Base-by-base conservation (phyloP, 495 filamentous ascomycete genomes). In the Articulospora tetracladia region DNA sequence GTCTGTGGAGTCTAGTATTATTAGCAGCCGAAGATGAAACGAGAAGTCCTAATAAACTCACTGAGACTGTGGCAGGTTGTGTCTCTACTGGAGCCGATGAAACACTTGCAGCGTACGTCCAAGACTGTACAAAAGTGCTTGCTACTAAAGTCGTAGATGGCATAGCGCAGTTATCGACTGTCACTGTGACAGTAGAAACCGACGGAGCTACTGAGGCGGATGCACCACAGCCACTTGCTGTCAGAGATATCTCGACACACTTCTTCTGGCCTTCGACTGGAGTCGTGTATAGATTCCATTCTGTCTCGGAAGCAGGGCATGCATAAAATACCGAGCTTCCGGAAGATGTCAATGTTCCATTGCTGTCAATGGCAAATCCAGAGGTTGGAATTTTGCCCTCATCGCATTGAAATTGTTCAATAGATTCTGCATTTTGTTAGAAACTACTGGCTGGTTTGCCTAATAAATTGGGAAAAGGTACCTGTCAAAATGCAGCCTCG, bases 381-480 rank as follows among this genome's bases (percentile, higher is more conserved):
- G 70, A 36, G 46, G 71, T 72, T 19, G 76, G 73, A 3, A 50
- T 59, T 20, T 74, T 76, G 60, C 82, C 83, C 23, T 70, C 59
- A 59, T 89, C 86, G 68, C 87, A 91, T 68, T 89, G 86, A 49
- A 83, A 82, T 61, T 89, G 83, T 15, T 79, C 79, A 4, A 81
- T 83, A 2, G 78, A 75, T 11, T 78, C 78, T 83, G 39, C 39
- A 44, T 3, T n/a, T n/a, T n/a, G n/a, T n/a, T n/a, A n/a, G n/a
- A 44, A 8, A 44, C n/a, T 17, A 44, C 8, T 44, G 3, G n/a
- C 17, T 3, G 8, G n/a, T n/a, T 3, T 44, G 39, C 39, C 30
- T 4, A 32, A 32, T 32, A 32, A 32, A 13, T 6, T 4, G 4
- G 30, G 13, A 6, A 57, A 24, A 68, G 71, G 72, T 64, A 83